These are phyloP conservation scores for Marchantia polymorpha DNA, from an alignment of 225 moss, liverwort and hornwort species.

Conservation along the genomic window DNA sequence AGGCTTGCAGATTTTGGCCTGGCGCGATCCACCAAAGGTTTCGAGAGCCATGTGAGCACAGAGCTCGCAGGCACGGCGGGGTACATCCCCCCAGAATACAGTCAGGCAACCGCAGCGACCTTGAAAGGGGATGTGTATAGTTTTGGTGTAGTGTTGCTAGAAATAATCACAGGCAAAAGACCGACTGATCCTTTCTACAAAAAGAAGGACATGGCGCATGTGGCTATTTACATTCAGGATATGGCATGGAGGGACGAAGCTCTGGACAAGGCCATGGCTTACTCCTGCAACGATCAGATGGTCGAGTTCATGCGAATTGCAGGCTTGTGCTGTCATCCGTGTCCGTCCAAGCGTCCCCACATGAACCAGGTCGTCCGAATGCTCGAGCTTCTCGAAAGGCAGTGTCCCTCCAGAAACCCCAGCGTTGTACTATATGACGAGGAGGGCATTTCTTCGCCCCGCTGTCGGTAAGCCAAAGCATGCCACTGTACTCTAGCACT, in stretches of 20 bases:
- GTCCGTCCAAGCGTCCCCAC: conserved; percentile 29
- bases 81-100: conserved; percentile 44
- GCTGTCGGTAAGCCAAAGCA: conserved; percentile 29
- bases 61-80: conserved; percentile 41
- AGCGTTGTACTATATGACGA: conserved; percentile 38
- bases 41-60: conserved; percentile 41
- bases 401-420: conserved; percentile 24
- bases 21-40: conserved; percentile 27
- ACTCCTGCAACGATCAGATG: conserved; percentile 32
- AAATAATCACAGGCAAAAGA: conserved; percentile 38
- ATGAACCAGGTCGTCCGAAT: conserved; percentile 35
- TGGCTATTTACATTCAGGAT: conserved; percentile 28
- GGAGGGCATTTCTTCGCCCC: conserved; percentile 36
- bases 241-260: conserved; percentile 32
- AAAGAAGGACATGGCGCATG: conserved; percentile 39
- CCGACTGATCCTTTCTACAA: conserved; percentile 36
- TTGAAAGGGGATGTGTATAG: conserved; percentile 39
- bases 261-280: conserved; percentile 24
- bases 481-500: background rate
- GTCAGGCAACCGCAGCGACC: conserved; percentile 24
- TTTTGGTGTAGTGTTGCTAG: conserved; percentile 43
- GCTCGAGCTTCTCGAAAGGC: conserved; percentile 35
- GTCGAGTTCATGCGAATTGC: conserved; percentile 41
- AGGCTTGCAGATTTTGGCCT: conserved; percentile 42
- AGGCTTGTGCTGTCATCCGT: conserved; percentile 30